Evolutionary conservation across 768 basidiomycete genomes (phyloP).

Genomic region (Tubosaeta brunneosetosa): DNA sequence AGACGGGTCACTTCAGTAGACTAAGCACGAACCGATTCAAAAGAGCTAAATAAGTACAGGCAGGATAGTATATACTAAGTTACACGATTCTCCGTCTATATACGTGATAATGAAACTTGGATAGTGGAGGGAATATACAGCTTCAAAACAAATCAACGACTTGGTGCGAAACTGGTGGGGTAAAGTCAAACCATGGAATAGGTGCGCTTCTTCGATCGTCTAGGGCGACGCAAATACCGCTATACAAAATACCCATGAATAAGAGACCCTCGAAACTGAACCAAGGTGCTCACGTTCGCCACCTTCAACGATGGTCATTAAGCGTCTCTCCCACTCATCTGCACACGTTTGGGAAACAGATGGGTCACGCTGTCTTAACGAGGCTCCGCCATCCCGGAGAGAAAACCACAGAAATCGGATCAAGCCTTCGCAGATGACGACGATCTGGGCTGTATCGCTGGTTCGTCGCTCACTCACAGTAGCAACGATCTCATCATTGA

Average conservation of each 20-base stretch:
- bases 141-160: neutral
- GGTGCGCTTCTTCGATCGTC: too few species aligned
- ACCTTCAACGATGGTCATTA: constrained; percentile 13
- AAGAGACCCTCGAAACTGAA: neutral
- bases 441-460: constrained; percentile 26
- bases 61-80: neutral
- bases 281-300: constrained; percentile 19
- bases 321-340: constrained; percentile 15
- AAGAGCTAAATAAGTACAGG: too few species aligned
- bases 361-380: constrained; percentile 11
- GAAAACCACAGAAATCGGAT: constrained; percentile 30
- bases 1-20: constrained; percentile 2
- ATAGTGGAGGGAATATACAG: neutral
- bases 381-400: constrained; percentile 24
- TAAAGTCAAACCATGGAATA: too few species aligned
- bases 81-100: neutral
- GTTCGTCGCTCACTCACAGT: constrained; percentile 19
- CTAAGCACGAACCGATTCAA: too few species aligned
- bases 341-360: constrained; percentile 14
- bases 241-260: neutral
- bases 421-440: constrained; percentile 19
- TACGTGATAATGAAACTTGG: neutral
- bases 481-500: constrained; percentile 17
- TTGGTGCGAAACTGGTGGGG: neutral
- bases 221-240: constrained; percentile 1